A percentile compares a stretch with the other conserved stretches of the same genome.
Evolutionary conservation across 2,329 filamentous ascomycete genomes (phyloP).

Genomic region (Fusarium buxicola): DNA sequence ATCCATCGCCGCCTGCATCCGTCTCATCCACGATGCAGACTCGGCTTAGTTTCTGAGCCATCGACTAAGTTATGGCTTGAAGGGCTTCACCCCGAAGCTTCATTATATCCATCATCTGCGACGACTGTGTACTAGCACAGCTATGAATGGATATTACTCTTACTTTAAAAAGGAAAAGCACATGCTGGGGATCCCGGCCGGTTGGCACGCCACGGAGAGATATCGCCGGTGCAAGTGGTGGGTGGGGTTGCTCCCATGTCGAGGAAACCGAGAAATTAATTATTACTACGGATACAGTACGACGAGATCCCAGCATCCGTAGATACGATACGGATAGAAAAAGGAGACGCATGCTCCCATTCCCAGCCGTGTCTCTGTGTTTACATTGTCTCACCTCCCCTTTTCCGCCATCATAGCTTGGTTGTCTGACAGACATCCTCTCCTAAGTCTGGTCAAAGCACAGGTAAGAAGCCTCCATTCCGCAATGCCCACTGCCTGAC

Average conservation of each 20-base stretch:
- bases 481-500: conserved; percentile 17
- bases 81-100: background rate
- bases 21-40: background rate
- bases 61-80: background rate
- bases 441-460: background rate
- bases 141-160: conserved; percentile 20
- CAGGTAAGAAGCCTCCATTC: conserved; percentile 31
- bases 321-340: conserved; percentile 25
- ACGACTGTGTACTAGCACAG: background rate
- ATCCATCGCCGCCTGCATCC: background rate
- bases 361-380: background rate
- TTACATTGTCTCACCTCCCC: conserved; percentile 25
- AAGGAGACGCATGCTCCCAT: conserved; percentile 1
- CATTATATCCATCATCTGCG: background rate
- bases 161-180: background rate
- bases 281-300: no score
- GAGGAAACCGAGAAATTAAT: conserved; percentile 42
- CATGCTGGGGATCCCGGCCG: conserved; percentile 36
- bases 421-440: no score
- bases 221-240: conserved; percentile 35
- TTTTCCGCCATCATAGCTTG: conserved; percentile 14
- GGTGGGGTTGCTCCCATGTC: conserved; percentile 41
- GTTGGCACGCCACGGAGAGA: conserved; percentile 43
- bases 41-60: background rate
- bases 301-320: conserved; percentile 16